phyloP scores from a whole-genome alignment of 345 rosid species.

The Hibiscus syriacus region DNA sequence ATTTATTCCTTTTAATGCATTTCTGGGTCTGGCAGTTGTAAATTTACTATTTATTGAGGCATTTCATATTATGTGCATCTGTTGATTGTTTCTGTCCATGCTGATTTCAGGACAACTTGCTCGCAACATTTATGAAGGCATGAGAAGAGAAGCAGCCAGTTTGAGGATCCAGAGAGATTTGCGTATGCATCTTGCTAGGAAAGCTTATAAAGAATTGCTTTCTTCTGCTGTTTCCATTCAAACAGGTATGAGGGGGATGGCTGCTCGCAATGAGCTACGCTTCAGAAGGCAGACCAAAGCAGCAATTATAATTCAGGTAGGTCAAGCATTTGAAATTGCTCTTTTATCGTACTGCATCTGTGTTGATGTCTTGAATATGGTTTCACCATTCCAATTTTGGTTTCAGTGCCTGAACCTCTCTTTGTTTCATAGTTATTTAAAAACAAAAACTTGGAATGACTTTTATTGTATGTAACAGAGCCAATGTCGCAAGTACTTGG shows the following conservation, averaged over 20 bases:
- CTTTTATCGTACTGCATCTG: background rate
- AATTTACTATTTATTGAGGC: background rate
- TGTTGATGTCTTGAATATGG: conserved; percentile 1
- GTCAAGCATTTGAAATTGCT: background rate
- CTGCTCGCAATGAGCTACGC: too few species aligned
- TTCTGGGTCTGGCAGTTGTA: background rate
- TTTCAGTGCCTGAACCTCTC: conserved; percentile 11
- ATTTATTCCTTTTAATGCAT: too few species aligned
- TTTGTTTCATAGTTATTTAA: background rate
- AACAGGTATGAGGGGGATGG: conserved; percentile 87
- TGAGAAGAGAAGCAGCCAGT: too few species aligned
- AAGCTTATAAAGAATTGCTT: conserved; percentile 46
- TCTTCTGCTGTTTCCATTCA: conserved; percentile 65
- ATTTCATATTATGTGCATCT: background rate
- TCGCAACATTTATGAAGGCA: too few species aligned
- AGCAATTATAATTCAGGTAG: conserved; percentile 74
- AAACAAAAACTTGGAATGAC: conserved; percentile 10
- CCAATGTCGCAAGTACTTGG: too few species aligned
- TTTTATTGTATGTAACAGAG: conserved; percentile 36
- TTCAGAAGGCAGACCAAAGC: conserved; percentile 74
- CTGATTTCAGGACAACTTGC: too few species aligned
- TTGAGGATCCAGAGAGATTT: too few species aligned
- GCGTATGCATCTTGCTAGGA: too few species aligned
- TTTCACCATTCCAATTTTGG: conserved; percentile 5
- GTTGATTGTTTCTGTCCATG: conserved; percentile 12